These are phyloP conservation scores for Solanum ossicruentum DNA, from an alignment of 257 asterid genomes.

Conservation along the genomic window DNA sequence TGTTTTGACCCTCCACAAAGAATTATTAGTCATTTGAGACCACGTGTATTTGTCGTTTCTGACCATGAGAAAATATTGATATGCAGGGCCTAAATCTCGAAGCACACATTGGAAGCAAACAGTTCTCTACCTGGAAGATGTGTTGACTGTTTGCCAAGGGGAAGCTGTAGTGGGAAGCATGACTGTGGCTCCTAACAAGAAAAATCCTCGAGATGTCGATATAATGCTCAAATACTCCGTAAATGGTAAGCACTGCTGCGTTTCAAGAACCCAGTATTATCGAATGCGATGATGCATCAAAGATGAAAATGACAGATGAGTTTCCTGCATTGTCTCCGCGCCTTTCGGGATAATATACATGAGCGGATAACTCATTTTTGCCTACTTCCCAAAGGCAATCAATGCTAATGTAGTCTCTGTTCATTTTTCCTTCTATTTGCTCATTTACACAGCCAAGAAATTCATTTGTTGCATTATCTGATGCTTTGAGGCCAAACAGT, in stretches of 20 bases:
- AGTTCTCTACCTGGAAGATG: constrained; percentile 86
- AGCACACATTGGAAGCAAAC: constrained; percentile 98
- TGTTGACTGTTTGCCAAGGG: constrained; percentile 70
- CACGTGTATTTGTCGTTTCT: not conserved
- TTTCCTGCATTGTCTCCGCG: not conserved
- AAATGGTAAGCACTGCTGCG: constrained; percentile 54
- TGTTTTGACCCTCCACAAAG: not conserved
- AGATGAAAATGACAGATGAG: not conserved
- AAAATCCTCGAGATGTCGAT: constrained; percentile 93
- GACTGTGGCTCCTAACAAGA: constrained; percentile 79
- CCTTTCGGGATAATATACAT: not conserved
- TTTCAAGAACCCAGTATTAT: constrained; percentile 51
- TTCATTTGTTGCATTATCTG: not conserved
- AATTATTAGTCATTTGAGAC: not conserved
- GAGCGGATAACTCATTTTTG: not conserved
- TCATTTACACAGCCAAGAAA: not conserved
- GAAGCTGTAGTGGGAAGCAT: constrained; percentile 59
- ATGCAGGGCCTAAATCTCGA: constrained; percentile 78
- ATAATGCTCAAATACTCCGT: constrained; percentile 60
- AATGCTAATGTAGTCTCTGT: not conserved
- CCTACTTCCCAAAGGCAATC: not conserved
- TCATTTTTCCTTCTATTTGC: not conserved
- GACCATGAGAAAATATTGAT: not conserved
- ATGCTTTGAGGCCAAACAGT: not conserved
- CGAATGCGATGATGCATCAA: constrained; percentile 43